Conservation (phyloP, 805 yeast species). For the Yarrowia porcina region DNA sequence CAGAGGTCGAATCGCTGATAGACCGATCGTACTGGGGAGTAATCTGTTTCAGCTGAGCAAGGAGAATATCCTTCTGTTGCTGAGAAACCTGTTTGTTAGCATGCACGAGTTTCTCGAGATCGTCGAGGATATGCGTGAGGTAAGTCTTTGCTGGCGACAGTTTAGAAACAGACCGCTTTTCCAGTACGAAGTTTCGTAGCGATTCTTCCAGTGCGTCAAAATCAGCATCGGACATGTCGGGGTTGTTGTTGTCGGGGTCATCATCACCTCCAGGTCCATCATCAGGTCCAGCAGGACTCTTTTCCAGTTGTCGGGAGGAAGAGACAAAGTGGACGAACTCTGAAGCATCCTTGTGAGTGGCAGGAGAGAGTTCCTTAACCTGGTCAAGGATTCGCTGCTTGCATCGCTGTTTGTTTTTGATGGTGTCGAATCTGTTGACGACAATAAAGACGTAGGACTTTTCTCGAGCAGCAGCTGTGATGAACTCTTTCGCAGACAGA, state of each 20-base stretch:
- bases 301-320: constrained; percentile 49
- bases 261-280: constrained; percentile 43
- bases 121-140: constrained; percentile 63
- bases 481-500: constrained; percentile 88
- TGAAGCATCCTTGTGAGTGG: constrained; percentile 79
- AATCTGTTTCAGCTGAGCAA: constrained; percentile 52
- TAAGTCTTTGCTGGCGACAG: constrained; percentile 92
- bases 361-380: constrained; percentile 81
- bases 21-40: constrained; percentile 62
- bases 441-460: constrained; percentile 91
- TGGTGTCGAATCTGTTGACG: constrained; percentile 86
- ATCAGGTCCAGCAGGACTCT: constrained; percentile 40
- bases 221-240: constrained; percentile 36
- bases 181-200: constrained; percentile 77
- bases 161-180: constrained; percentile 84
- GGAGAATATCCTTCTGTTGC: constrained; percentile 48
- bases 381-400: constrained; percentile 74
- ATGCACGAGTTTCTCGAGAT: constrained; percentile 56
- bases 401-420: constrained; percentile 77
- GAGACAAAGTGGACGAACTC: constrained; percentile 93
- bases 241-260: constrained; percentile 37
- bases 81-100: constrained; percentile 58
- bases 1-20: constrained; percentile 49
- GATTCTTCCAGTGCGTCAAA: constrained; percentile 84
- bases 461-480: constrained; percentile 84